Evolutionary conservation across 2,329 filamentous ascomycete genomes (phyloP).

Genomic region (Lachnellula arida): DNA sequence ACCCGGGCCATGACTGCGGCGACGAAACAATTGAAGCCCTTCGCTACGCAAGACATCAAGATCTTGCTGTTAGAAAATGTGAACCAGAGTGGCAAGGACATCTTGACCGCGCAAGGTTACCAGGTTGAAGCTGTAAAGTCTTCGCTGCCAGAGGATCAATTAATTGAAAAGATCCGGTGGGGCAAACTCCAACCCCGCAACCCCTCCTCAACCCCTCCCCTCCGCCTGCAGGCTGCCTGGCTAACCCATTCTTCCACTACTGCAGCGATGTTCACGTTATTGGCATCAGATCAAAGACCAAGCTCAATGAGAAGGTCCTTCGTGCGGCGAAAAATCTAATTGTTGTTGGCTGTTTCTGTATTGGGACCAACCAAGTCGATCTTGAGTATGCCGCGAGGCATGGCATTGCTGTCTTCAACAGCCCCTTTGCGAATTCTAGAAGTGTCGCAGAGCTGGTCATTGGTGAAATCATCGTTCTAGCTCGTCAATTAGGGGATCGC

Average conservation of each 20-base stretch:
- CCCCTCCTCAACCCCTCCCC: not conserved
- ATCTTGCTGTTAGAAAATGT: conserved; percentile 94
- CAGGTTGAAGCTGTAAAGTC: conserved; percentile 91
- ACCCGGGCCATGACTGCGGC: conserved; percentile 38
- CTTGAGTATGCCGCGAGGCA: conserved; percentile 75
- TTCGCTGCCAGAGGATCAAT: conserved; percentile 83
- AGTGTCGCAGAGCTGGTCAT: conserved; percentile 97
- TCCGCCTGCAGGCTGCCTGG: conserved; percentile 15
- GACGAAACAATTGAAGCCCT: conserved; percentile 84
- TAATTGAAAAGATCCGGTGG: conserved; percentile 94
- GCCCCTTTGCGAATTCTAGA: conserved; percentile 95
- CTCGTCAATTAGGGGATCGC: conserved; percentile 87
- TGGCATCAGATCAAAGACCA: conserved; percentile 97
- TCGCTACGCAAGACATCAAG: conserved; percentile 93
- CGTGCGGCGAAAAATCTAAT: conserved; percentile 89
- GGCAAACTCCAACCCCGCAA: conserved; percentile 28
- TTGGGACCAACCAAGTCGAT: conserved; percentile 94
- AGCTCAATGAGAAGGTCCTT: conserved; percentile 80
- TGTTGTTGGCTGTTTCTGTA: conserved; percentile 97
- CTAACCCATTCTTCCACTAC: too few relatives aligned
- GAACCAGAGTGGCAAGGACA: conserved; percentile 82
- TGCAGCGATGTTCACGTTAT: conserved; percentile 89
- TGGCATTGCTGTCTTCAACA: conserved; percentile 98
- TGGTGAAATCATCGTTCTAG: conserved; percentile 84
- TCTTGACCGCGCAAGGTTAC: conserved; percentile 81